Evolutionary conservation across 345 rosid species (phyloP), one percentile per base, ranked within the genome.

Genomic region (Pistacia atlantica): DNA sequence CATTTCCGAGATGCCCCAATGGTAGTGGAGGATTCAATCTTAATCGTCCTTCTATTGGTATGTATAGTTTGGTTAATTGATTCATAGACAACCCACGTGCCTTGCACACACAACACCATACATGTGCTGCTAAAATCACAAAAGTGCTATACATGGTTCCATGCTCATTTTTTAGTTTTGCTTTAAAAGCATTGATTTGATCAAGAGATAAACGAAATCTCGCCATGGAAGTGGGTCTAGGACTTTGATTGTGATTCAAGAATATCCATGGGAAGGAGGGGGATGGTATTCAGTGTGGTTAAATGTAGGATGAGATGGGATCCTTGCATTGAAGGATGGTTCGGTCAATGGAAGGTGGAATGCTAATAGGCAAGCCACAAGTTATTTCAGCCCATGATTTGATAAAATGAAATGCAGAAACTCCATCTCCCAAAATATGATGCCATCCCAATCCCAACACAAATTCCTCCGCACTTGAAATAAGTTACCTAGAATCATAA

Each of bases 1-100:
- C 86, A 25, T 88, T 87, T 22, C 92, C 89, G 14, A 86, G 68
- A 68, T 82, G 87, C 16, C 87, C 81, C 8, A 69, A 54, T 16
- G 91, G 87, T 5, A 87, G 74, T 8, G 84, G 73, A 0, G 94
- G 51, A 46, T 46, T 46, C 11, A 46, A 46, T 22, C 69, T 64
- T 0, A 64, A 35, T n/a, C 80, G 37, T 0, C 77, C 73, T 25
- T 80, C 20, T 0, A 37, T 31, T 0, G 73, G 0, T 1, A 71
- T 51, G 42, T 2, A 0, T 28, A 75, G 1, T 59, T n/a, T 71
- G 7, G 79, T 80, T 51, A 46, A 11, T 72, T 80, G 83, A 13
- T 66, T 64, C 13, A 51, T 11, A 0, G 69, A 5, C 12, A 75
- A 37, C 38, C 59, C 25, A 13, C 82, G 78, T 10, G 82, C 82